These are phyloP conservation scores for Chrysoporthe cubensis DNA, from an alignment of 2,329 filamentous ascomycete genomes.

Conservation along the genomic window DNA sequence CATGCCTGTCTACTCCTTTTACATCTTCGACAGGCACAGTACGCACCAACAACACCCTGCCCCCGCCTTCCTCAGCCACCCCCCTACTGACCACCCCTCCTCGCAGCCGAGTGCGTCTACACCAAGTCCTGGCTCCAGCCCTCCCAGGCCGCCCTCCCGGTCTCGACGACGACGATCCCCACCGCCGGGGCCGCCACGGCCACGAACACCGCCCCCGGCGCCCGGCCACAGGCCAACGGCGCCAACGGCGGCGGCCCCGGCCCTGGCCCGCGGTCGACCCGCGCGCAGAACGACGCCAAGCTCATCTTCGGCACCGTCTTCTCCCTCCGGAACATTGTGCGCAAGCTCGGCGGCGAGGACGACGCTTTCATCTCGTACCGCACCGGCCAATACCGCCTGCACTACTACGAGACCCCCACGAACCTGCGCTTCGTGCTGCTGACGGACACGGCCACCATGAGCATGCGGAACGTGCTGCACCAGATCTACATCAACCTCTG, in stretches of 20 bases:
- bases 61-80: constrained; percentile 20
- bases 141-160: constrained; percentile 45
- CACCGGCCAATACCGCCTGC: constrained; percentile 94
- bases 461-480: constrained; percentile 91
- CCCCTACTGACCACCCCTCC: constrained; percentile 12
- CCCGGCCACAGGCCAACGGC: constrained; percentile 5
- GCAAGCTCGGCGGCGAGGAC: constrained; percentile 90
- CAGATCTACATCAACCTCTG: constrained; percentile 99
- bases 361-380: constrained; percentile 95
- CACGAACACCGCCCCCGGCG: constrained; percentile 21
- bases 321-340: constrained; percentile 93
- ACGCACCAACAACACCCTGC: constrained; percentile 38
- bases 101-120: constrained; percentile 94
- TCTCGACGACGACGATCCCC: constrained; percentile 25
- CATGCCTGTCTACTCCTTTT: constrained; percentile 97
- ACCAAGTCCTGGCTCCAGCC: constrained; percentile 77
- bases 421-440: constrained; percentile 96
- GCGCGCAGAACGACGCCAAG: constrained; percentile 79
- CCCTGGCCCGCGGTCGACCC: constrained; percentile 14
- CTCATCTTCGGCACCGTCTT: constrained; percentile 97
- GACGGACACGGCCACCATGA: constrained; percentile 85
- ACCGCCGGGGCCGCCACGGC: constrained; percentile 22
- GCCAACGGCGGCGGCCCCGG: neutral
- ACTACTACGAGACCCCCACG: constrained; percentile 98
- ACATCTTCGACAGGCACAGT: constrained; percentile 99